Evolutionary conservation across 495 filamentous ascomycete genomes (phyloP), one percentile per base, ranked within the genome.

Genomic region (Niebla homalea): DNA sequence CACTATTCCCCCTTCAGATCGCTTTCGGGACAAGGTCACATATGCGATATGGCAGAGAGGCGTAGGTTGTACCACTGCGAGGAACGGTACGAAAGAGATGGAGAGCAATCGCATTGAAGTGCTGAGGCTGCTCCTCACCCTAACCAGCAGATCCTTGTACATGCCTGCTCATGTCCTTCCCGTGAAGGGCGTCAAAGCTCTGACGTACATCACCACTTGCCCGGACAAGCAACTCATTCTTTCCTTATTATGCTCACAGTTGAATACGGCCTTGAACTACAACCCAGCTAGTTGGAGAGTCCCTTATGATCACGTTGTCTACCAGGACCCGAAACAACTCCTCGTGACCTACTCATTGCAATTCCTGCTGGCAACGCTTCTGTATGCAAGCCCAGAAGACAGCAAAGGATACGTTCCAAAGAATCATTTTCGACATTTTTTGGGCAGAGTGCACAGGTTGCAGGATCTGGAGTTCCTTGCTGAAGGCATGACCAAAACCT

Each of bases 231-330:
- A 94, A 69, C 71, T 87, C 18, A 88, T 96, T 7, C 71, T 97
- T 35, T 94, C 87, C 2, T 66, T 88, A 3, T 70, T 99, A 11
- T 96, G 90, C 67, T 99, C 93, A 5, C 68, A 97, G 7, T 66
- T 99, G 37, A 99, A 99, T 59, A 97, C 93, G n/a, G 89, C 88
- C 0, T 76, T 99, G 56, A 97, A 95, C 62, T 99, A 95, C 67
- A 97, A 96, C 59, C 89, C 90, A 10, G 87, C 89, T 3, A 84
- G 78, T 20, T 99, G 92, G 92, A 78, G 85, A 19, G 87, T 97
- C 18, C 90, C 92, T 22, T 95, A 95, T 60, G 90, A 96, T 65
- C 85, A 93, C 58, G 77, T 94, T 23, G 83, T 94, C 5, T 92
- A 89, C 69, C 90, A 88, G 62, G 89, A 96, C 62, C 80, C 87